Percentiles rank a stretch among this genome's conserved stretches.
phyloP scores from a whole-genome alignment of 768 basidiomycete genomes.

The Termitomyces sp. region DNA sequence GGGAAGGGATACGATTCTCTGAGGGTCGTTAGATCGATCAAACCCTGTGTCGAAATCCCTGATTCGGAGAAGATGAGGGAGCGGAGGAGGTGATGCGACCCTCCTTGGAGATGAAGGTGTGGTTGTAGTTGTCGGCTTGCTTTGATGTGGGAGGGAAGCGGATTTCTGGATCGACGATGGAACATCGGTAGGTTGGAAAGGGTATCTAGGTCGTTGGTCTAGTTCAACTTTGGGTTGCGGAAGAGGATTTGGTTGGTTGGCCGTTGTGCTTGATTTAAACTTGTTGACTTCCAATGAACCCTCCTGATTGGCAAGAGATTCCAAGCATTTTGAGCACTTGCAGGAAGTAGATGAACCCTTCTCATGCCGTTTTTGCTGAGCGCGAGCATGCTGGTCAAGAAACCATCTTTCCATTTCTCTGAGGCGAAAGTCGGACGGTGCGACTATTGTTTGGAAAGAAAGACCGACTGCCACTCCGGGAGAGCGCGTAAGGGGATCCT shows the following conservation, averaged over 20 bases:
- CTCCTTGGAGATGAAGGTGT: constrained; percentile 5
- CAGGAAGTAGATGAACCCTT: constrained; percentile 9
- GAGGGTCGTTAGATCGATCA: constrained; percentile 17
- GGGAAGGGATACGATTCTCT: constrained; percentile 11
- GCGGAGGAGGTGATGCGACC: constrained; percentile 32
- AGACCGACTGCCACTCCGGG: constrained; percentile 23
- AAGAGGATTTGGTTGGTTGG: neutral
- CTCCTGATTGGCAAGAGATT: neutral
- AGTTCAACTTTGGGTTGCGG: constrained; percentile 4
- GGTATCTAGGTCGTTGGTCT: constrained; percentile 8
- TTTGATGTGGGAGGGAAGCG: constrained; percentile 2
- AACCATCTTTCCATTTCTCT: constrained; percentile 82
- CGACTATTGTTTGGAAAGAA: constrained; percentile 61
- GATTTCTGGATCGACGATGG: constrained; percentile 3
- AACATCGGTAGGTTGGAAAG: constrained; percentile 1
- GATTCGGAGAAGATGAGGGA: constrained; percentile 33
- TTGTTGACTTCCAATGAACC: constrained; percentile 4
- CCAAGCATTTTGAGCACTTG: constrained; percentile 21
- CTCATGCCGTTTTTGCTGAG: constrained; percentile 13
- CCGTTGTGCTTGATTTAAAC: neutral
- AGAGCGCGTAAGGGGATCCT: constrained; percentile 24
- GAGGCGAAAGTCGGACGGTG: constrained; percentile 66
- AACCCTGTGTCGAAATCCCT: constrained; percentile 15
- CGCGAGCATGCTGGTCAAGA: constrained; percentile 44
- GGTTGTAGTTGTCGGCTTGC: neutral